phyloP scores from a whole-genome alignment of 2,329 filamentous ascomycete species.

The Epichloe scottii region DNA sequence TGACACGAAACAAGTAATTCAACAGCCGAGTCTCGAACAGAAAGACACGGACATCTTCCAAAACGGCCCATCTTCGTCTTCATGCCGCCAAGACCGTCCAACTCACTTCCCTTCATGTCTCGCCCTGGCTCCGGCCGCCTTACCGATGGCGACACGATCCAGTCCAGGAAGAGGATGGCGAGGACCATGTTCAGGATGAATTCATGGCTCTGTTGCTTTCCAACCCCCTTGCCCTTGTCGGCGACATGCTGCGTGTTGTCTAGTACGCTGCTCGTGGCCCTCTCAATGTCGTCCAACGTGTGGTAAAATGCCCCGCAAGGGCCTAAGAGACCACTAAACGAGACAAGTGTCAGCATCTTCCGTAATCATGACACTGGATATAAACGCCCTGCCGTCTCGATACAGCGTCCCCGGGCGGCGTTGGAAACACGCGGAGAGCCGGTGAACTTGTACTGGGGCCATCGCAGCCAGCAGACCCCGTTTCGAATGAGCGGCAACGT shows the following conservation, averaged over 20 bases:
- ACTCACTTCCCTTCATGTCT: slow-evolving; percentile 6
- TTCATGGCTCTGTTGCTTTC: slow-evolving; percentile 9
- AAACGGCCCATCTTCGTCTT: slow-evolving; percentile 8
- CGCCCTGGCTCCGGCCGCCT: slow-evolving; percentile 9
- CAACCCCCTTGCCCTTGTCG: slow-evolving; percentile 13
- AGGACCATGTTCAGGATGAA: slow-evolving; percentile 24
- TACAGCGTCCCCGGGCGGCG: no score
- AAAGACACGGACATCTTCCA: slow-evolving; percentile 2
- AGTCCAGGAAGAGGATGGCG: slow-evolving; percentile 33
- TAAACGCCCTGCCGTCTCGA: no score
- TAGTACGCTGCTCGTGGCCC: slow-evolving; percentile 2
- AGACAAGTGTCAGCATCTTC: no score
- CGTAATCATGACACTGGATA: no score
- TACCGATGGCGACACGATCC: neutral
- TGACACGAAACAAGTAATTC: no score
- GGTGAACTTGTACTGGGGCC: no score
- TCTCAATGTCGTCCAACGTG: neutral
- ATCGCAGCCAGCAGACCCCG: no score
- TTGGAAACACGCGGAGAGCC: no score
- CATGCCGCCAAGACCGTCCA: slow-evolving; percentile 9
- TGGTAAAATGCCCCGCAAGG: neutral
- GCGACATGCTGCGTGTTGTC: slow-evolving; percentile 15
- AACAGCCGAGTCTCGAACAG: no score
- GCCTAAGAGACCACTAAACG: no score
- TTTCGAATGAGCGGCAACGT: no score